phyloP scores from a whole-genome alignment of 148 eudicot genomes.

The Rhododendron kiyosumense region DNA sequence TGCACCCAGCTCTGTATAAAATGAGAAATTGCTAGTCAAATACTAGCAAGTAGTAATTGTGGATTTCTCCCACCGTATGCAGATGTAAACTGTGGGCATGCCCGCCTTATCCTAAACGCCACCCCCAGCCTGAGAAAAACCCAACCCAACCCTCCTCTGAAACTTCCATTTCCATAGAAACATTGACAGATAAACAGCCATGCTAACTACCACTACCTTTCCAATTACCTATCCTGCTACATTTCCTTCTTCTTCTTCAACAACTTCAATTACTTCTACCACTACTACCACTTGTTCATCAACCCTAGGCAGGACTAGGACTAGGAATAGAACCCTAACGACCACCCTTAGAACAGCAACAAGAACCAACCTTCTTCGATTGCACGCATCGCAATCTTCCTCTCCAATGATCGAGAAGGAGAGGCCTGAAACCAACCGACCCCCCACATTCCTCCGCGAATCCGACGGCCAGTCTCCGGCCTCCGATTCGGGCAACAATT shows the following conservation, averaged over 20 bases:
- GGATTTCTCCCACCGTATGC: background rate
- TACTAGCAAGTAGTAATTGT: background rate
- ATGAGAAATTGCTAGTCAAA: too few relatives aligned
- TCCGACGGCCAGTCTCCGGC: conserved; percentile 30
- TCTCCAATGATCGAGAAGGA: conserved; percentile 60
- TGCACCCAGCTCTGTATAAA: too few relatives aligned
- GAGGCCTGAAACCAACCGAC: conserved; percentile 51
- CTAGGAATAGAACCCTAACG: background rate
- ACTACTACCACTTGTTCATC: background rate
- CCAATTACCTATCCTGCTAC: background rate
- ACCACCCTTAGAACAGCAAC: background rate
- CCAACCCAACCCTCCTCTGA: background rate
- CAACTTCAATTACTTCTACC: background rate
- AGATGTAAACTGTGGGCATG: background rate
- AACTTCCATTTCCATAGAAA: background rate
- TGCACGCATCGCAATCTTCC: background rate
- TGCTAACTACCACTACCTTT: background rate
- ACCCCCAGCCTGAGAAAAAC: background rate
- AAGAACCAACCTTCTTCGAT: background rate
- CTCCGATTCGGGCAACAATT: background rate
- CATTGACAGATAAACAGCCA: background rate
- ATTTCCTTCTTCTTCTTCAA: background rate
- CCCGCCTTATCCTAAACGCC: background rate
- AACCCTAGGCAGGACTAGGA: background rate
- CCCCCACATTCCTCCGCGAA: conserved; percentile 64